Conservation (phyloP, 306 rosid species). For the Clitoria ternatea region DNA sequence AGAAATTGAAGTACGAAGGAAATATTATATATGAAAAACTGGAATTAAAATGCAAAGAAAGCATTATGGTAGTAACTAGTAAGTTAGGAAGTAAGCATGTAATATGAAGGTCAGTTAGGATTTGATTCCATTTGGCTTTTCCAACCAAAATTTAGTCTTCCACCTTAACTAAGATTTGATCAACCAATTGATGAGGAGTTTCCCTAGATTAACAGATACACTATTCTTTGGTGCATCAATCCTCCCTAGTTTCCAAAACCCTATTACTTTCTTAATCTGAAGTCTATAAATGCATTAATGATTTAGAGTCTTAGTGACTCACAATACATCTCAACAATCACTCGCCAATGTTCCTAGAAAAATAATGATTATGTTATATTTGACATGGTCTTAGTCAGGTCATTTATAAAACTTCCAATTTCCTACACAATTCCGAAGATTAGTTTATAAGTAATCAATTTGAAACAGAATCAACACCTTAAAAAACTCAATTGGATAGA, state of each 20-base stretch:
- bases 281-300: not conserved
- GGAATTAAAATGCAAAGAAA: not conserved
- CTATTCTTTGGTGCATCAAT: not conserved
- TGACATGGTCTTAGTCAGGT: not conserved
- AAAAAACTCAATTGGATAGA: not conserved
- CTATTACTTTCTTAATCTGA: slow-evolving; percentile 4
- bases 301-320: not conserved
- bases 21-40: not conserved
- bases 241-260: not conserved
- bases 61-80: not conserved
- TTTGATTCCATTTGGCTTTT: not conserved
- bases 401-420: not conserved
- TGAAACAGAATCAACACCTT: not conserved
- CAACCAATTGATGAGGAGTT: slow-evolving; percentile 1
- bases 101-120: not conserved
- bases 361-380: not conserved
- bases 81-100: not conserved
- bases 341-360: not conserved
- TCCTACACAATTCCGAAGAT: not conserved
- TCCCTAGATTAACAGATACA: not conserved
- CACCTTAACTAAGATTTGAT: not conserved
- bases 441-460: not conserved
- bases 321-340: not conserved
- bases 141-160: not conserved
- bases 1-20: not conserved